Evolutionary conservation across 2,329 filamentous ascomycete genomes (phyloP).

Genomic region (Ceratocystis colombiana): DNA sequence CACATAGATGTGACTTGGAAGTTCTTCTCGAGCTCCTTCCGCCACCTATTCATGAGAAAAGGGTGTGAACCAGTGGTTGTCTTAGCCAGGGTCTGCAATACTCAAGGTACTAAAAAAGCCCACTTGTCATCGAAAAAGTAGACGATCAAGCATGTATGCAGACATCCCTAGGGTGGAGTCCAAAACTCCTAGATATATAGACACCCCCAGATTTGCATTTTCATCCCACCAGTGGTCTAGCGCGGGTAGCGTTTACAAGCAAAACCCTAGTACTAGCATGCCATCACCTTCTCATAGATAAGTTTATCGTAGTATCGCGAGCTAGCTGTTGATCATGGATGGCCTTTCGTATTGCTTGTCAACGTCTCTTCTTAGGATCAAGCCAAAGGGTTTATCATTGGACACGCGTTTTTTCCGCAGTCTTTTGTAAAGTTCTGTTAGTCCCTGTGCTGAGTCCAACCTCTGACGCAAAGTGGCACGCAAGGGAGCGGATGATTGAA

Average conservation of each 20-base stretch:
- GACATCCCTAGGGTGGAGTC: background rate
- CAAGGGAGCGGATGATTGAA: slow-evolving; percentile 18
- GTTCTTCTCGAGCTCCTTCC: background rate
- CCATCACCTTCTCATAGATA: no score
- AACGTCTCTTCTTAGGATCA: background rate
- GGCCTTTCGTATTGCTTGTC: background rate
- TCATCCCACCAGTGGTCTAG: slow-evolving; percentile 14
- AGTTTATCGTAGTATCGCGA: no score
- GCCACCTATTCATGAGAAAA: slow-evolving; percentile 2
- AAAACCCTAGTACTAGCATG: no score
- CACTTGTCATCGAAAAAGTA: slow-evolving; percentile 7
- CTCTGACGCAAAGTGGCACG: slow-evolving; percentile 15
- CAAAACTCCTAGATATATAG: slow-evolving; percentile 21
- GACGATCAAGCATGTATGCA: background rate
- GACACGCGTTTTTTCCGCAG: no score
- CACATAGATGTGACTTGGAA: background rate
- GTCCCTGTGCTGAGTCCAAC: background rate
- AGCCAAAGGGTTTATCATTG: no score
- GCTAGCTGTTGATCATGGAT: background rate
- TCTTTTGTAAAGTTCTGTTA: background rate
- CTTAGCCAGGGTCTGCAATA: background rate
- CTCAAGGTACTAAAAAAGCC: background rate
- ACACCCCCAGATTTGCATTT: slow-evolving; percentile 17
- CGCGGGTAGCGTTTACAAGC: background rate
- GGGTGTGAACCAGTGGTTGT: background rate